Evolutionary conservation across 805 yeast genomes (phyloP).

Genomic region (Sugiyamaella chiloensis): DNA sequence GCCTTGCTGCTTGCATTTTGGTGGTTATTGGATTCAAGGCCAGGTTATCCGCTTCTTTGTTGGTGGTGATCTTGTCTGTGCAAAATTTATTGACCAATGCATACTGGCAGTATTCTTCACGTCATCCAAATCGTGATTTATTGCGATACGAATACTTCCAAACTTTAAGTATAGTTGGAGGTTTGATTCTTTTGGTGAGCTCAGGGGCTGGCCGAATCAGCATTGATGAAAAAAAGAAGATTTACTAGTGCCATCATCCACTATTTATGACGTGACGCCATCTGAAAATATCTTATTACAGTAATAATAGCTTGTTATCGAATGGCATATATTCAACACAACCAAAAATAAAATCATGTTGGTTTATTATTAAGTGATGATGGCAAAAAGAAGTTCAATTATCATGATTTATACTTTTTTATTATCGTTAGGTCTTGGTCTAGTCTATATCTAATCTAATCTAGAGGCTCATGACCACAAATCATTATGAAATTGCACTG

Average conservation of each 20-base stretch:
- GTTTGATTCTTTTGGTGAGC: slow-evolving; percentile 81
- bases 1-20: slow-evolving; percentile 65
- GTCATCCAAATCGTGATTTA: slow-evolving; percentile 79
- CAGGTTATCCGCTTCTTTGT: slow-evolving; percentile 70
- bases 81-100: slow-evolving; percentile 81
- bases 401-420: too few species aligned
- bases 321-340: too few species aligned
- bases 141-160: slow-evolving; percentile 92
- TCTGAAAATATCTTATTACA: background rate
- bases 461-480: too few species aligned
- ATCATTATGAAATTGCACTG: too few species aligned
- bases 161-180: slow-evolving; percentile 92
- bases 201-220: slow-evolving; percentile 96
- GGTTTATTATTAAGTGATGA: too few species aligned
- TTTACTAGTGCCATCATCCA: slow-evolving; percentile 46
- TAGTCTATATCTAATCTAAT: too few species aligned
- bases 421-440: too few species aligned
- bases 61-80: slow-evolving; percentile 64
- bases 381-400: too few species aligned
- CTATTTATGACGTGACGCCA: background rate
- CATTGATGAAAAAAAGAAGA: slow-evolving; percentile 92
- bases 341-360: too few species aligned
- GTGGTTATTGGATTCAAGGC: slow-evolving; percentile 93
- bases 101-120: slow-evolving; percentile 76
- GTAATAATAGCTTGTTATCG: too few species aligned